Evolutionary conservation across 306 rosid species (phyloP).

Genomic region (Echinosophora koreensis): DNA sequence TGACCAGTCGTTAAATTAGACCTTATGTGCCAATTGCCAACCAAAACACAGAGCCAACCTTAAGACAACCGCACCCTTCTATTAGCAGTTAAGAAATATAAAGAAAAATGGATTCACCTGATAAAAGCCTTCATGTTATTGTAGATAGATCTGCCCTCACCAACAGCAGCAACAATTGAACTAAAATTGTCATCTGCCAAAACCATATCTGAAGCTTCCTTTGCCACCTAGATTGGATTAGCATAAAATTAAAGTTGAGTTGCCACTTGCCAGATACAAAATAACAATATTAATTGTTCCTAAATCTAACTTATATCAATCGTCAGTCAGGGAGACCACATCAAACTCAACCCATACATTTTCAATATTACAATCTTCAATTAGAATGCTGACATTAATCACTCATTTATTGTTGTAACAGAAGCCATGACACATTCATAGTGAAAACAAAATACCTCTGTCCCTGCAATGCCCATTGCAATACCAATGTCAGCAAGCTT

Average conservation of each 20-base stretch:
- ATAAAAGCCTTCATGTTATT: slow-evolving; percentile 95
- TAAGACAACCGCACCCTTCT: slow-evolving; percentile 5
- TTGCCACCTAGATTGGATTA: slow-evolving; percentile 75
- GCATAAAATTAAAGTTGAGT: slow-evolving; percentile 18
- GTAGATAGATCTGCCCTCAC: slow-evolving; percentile 97
- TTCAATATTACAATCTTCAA: not conserved
- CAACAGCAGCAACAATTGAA: slow-evolving; percentile 93
- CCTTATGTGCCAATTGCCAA: slow-evolving; percentile 1
- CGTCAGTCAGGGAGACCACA: slow-evolving; percentile 12
- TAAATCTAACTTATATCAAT: slow-evolving; percentile 25
- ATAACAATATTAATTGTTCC: slow-evolving; percentile 5
- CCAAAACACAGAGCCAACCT: slow-evolving; percentile 6
- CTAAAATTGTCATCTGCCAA: slow-evolving; percentile 95
- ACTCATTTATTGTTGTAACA: slow-evolving; percentile 1
- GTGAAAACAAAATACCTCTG: slow-evolving; percentile 68
- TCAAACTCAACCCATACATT: not conserved
- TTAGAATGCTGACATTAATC: slow-evolving; percentile 16
- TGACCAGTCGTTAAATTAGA: slow-evolving; percentile 19
- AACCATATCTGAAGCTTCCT: slow-evolving; percentile 98
- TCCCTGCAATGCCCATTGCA: slow-evolving; percentile 98
- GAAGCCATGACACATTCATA: not conserved
- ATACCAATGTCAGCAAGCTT: slow-evolving; percentile 96
- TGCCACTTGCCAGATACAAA: slow-evolving; percentile 24
- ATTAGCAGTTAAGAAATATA: slow-evolving; percentile 2
- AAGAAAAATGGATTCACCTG: slow-evolving; percentile 61